These are phyloP conservation scores for Atkinsonella texensis DNA, from an alignment of 2,329 filamentous ascomycete species.

Conservation along the genomic window DNA sequence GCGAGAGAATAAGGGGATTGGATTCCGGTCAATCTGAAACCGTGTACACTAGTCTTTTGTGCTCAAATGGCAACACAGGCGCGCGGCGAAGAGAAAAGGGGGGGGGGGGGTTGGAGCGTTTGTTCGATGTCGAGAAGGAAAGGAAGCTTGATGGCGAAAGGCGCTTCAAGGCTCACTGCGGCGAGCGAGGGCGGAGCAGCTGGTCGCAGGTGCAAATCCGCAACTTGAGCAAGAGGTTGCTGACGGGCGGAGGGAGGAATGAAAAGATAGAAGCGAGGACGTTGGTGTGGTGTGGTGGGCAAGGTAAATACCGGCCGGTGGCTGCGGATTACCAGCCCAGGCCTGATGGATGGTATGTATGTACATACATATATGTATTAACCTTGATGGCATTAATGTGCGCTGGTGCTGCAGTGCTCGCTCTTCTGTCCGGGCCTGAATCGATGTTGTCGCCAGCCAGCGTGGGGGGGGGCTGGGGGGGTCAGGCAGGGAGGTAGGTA, in stretches of 20 bases:
- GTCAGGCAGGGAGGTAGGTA: no score
- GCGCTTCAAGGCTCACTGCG: background rate
- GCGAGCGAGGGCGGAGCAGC: background rate
- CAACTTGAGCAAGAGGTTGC: background rate
- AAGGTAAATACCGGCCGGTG: background rate
- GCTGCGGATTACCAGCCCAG: no score
- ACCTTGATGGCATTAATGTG: no score
- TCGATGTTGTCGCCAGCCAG: no score
- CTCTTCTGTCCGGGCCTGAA: no score
- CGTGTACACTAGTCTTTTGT: background rate
- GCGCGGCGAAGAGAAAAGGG: background rate
- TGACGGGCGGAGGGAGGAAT: conserved; percentile 1
- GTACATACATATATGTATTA: no score
- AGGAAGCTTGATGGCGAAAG: background rate
- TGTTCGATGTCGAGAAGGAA: background rate
- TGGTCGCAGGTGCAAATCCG: background rate
- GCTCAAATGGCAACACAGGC: background rate
- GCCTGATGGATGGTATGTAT: no score
- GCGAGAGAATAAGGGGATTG: background rate
- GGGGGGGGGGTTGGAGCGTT: background rate
- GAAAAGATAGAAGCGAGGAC: background rate
- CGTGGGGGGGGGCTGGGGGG: no score
- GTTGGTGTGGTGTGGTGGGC: background rate
- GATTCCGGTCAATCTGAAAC: conserved; percentile 1
- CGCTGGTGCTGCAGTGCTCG: no score